phyloP scores from a whole-genome alignment of 441 rosid species.

The Capsella rubella region DNA sequence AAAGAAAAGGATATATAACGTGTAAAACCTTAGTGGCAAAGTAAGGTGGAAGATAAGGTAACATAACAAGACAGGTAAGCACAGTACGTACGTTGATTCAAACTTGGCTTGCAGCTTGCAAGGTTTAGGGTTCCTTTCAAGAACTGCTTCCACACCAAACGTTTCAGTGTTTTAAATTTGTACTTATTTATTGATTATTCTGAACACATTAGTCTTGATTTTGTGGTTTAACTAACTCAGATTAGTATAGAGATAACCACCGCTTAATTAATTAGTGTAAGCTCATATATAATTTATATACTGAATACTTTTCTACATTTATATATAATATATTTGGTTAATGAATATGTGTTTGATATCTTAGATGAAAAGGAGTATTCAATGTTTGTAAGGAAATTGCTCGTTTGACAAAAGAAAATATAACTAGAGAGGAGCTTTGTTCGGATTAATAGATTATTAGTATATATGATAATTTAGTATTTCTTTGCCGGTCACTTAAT shows the following conservation, averaged over 20 bases:
- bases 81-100: constrained; percentile 21
- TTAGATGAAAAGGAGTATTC: too few species aligned
- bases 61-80: constrained; percentile 36
- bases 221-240: constrained; percentile 40
- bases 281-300: too few species aligned
- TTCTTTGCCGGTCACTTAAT: too few species aligned
- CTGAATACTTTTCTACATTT: too few species aligned
- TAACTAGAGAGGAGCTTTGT: too few species aligned
- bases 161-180: background rate
- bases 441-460: too few species aligned
- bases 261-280: constrained; percentile 8
- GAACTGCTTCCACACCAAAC: constrained; percentile 61
- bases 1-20: background rate
- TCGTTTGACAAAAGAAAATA: too few species aligned
- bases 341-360: too few species aligned
- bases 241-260: constrained; percentile 37
- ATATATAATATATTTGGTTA: too few species aligned
- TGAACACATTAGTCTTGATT: constrained; percentile 27
- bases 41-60: constrained; percentile 46
- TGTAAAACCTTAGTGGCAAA: constrained; percentile 47
- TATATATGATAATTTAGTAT: too few species aligned
- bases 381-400: too few species aligned
- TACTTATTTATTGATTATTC: constrained; percentile 10
- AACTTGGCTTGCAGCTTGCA: constrained; percentile 24
- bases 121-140: constrained; percentile 56